Evolutionary conservation across 352 stramenopile genomes (phyloP), one percentile per base, ranked within the genome.

Genomic region (Phytopythium chamaehyphon): DNA sequence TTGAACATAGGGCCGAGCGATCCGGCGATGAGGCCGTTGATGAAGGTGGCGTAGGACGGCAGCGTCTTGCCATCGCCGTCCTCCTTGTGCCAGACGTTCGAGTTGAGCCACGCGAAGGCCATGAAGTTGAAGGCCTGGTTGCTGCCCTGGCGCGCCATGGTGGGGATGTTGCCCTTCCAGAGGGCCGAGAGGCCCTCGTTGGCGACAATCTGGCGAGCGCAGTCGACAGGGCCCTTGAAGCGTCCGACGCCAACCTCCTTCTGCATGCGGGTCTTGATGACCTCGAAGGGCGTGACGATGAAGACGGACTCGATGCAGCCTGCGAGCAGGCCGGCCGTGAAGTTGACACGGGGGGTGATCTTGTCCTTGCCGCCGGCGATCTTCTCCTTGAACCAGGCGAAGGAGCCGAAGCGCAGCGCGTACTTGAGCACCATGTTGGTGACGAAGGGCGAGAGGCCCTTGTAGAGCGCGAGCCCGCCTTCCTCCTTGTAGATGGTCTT

Each of bases 111-210:
- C 14, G 81, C 83, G 48, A 94, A 98, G 10, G 76, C 88, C 57
- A 97, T 98, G 65, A 99, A 99, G 77, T 98, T 98, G 55, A 98
- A 97, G 6, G 95, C 96, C 69, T 99, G 96, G 81, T 99, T 99
- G 64, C 85, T 97, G 28, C 96, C 96, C 72, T 99, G 96, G 37
- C 96, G 84, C 40, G 97, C 73, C 87, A 98, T 98, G 14, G 96
- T 99, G 15, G 96, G 96, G 16, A 98, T 66, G 55, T 96, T 92
- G 47, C 88, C 88, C 66, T 98, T 98, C 82, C 97, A 99, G 40
- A 99, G 73, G 47, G 95, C 95, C 33, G 81, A 75, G 37, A 95
- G 42, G 28, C 95, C 96, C 71, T 99, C 96, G 64, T 98, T 96
- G 40, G 69, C 68, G 3, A 97, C 74, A 49, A 99, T 86, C 31